Conservation (phyloP, 495 filamentous ascomycete species). For the Baudoinia panamericana region DNA sequence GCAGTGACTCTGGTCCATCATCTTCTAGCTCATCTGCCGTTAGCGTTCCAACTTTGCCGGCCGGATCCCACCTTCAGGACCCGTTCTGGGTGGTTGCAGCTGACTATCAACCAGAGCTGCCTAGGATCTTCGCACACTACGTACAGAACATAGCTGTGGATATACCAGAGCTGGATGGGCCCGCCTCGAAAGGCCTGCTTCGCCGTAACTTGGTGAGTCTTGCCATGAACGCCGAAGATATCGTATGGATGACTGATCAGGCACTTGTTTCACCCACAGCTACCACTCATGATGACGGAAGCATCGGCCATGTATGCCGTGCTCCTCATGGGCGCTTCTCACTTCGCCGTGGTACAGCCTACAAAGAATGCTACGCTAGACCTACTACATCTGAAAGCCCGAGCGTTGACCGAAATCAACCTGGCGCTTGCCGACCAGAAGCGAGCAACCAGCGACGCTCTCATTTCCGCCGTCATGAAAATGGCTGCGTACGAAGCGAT, state of each 20-base stretch:
- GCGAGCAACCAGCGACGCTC: slow-evolving; percentile 22
- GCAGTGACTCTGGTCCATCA: too few relatives aligned
- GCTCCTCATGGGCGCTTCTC: slow-evolving; percentile 1
- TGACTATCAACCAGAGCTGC: not conserved
- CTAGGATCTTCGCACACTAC: not conserved
- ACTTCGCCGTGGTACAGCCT: not conserved
- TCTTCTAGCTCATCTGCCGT: too few relatives aligned
- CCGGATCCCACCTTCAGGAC: not conserved
- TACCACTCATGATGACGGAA: not conserved
- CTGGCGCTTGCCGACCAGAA: slow-evolving; percentile 18
- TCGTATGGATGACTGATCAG: too few relatives aligned
- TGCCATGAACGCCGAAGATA: too few relatives aligned
- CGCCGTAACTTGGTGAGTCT: not conserved
- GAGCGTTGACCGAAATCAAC: slow-evolving; percentile 30
- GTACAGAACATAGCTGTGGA: slow-evolving; percentile 1
- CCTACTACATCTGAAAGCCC: slow-evolving; percentile 29
- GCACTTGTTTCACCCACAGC: too few relatives aligned
- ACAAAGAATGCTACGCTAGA: slow-evolving; percentile 7
- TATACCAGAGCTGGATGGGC: not conserved
- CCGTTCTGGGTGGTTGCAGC: not conserved
- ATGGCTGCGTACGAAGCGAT: slow-evolving; percentile 39
- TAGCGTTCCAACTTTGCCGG: not conserved
- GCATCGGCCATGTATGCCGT: slow-evolving; percentile 1
- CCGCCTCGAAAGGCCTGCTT: not conserved
- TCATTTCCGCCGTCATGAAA: slow-evolving; percentile 37